A percentile compares a stretch with the other conserved stretches of the same genome.
Conservation (phyloP, 1,284 basidiomycete genomes). For the Trametes sp. region DNA sequence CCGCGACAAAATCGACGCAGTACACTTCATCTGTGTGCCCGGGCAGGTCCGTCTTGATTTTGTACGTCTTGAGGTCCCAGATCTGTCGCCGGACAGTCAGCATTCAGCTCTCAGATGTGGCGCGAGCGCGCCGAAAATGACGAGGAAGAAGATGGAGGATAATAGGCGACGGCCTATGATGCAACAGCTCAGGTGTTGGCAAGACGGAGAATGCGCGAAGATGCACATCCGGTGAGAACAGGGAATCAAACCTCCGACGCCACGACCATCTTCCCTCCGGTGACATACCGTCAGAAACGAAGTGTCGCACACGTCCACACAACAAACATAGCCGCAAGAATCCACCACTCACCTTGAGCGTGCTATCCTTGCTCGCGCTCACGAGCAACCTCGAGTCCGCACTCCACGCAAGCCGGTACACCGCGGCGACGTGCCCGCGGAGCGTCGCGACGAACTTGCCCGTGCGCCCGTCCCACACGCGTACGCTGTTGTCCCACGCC, state of each 20-base stretch:
- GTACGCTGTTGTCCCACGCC: slow-evolving; percentile 91
- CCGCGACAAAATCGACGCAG: slow-evolving; percentile 97
- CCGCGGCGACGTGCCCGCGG: slow-evolving; percentile 92
- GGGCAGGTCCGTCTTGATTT: slow-evolving; percentile 92
- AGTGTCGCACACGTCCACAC: background rate
- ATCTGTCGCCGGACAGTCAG: slow-evolving; percentile 58
- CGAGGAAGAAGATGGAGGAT: background rate
- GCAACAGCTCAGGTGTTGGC: background rate
- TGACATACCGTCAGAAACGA: slow-evolving; percentile 1
- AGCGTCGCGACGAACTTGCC: slow-evolving; percentile 94
- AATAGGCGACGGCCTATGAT: background rate
- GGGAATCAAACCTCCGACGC: slow-evolving; percentile 7
- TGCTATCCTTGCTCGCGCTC: slow-evolving; percentile 95
- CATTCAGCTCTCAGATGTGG: too few relatives aligned
- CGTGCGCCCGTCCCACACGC: slow-evolving; percentile 93
- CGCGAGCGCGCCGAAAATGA: background rate
- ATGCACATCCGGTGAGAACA: background rate
- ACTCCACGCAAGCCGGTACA: slow-evolving; percentile 96
- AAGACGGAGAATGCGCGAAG: background rate
- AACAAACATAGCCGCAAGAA: background rate
- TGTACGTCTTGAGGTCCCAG: slow-evolving; percentile 95
- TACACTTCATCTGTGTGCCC: slow-evolving; percentile 99
- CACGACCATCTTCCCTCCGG: background rate
- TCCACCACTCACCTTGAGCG: slow-evolving; percentile 85
- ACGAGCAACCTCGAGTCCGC: slow-evolving; percentile 92